Base-by-base conservation (phyloP, 2,329 filamentous ascomycete genomes). In the Ilyonectria destructans region DNA sequence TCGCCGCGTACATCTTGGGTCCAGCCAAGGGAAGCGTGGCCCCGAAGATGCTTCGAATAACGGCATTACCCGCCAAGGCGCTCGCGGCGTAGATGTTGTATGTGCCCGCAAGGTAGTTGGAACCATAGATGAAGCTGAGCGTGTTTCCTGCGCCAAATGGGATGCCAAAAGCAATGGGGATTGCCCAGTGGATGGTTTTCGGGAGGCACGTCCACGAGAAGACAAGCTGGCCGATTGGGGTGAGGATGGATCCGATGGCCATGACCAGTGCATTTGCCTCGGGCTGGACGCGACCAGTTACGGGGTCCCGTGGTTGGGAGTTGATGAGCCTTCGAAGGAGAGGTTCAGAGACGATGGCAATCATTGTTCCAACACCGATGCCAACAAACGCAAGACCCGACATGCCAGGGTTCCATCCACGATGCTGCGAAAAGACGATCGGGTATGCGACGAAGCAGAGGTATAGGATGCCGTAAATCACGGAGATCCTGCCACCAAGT, bases 381-480 rank as follows among this genome's bases (percentile, higher is more conserved):
- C 88, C 95, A 6, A 91, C 75, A 80, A 97, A 98, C 1, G 94
- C 88, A 2, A 98, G 88, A 0, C 95, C 95, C 0, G 91, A 90
- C 40, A 92, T 81, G 1, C 93, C 91, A 0, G 92, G 85, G 2
- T 86, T 86, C 95, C 95, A 98, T 68, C 93, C 93, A 19, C 95
- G 92, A 65, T 88, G 78, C 46, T 92, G 85, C 12, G 86, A 85
- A 81, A 96, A 97, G 65, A 97, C 92, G 67, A 97, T 92, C 0
- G 95, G 95, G 79, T 97, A 97, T 13, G 93, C 94, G 17, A 97
- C 92, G 82, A 97, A 97, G 81, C 94, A 97, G 35, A 97, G 89
- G 77, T 96, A 96, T 1, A 98, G 85, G 46, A 97, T 94, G 19
- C 91, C 93, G 79, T 97, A 97, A 40, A 97, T 89, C 45, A 97